These are phyloP conservation scores for Oligophagozyma castellii DNA, from an alignment of 1,139 yeast genomes.

Conservation along the genomic window DNA sequence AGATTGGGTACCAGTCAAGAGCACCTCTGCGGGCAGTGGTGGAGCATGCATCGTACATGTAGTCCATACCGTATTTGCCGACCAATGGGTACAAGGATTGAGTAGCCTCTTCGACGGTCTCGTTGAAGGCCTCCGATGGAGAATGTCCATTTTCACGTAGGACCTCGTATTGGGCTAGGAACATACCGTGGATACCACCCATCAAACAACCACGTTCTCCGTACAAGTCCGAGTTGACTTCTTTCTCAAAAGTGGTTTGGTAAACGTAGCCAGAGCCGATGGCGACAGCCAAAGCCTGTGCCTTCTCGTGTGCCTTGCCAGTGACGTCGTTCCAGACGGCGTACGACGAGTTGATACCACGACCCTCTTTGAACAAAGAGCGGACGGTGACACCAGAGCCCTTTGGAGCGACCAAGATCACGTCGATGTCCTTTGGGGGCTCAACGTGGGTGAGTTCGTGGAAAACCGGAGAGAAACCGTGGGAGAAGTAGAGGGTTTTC, in stretches of 20 bases:
- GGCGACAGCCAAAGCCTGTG: conserved; percentile 97
- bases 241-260: conserved; percentile 98
- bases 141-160: conserved; percentile 99
- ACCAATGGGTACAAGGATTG: conserved; percentile 97
- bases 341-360: conserved; percentile 98
- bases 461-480: conserved; percentile 99
- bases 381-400: conserved; percentile 99
- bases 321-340: conserved; percentile 99
- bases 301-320: conserved; percentile 99
- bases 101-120: conserved; percentile 99
- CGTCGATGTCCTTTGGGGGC: conserved; percentile 90
- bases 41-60: conserved; percentile 99
- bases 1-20: conserved; percentile 98
- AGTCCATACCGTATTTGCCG: conserved; percentile 99
- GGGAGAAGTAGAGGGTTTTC: conserved; percentile 96
- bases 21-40: conserved; percentile 99
- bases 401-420: conserved; percentile 98
- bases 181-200: conserved; percentile 99
- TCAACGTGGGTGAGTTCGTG: conserved; percentile 93
- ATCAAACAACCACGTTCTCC: conserved; percentile 99
- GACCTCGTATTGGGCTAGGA: conserved; percentile 99
- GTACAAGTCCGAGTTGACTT: conserved; percentile 96
- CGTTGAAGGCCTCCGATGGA: conserved; percentile 99
- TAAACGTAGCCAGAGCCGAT: conserved; percentile 99
- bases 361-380: conserved; percentile 98